Percentiles rank a stretch among this genome's conserved stretches.
These are phyloP conservation scores for Paecilomyces formosus DNA, from an alignment of 2,329 filamentous ascomycete species.

Conservation along the genomic window DNA sequence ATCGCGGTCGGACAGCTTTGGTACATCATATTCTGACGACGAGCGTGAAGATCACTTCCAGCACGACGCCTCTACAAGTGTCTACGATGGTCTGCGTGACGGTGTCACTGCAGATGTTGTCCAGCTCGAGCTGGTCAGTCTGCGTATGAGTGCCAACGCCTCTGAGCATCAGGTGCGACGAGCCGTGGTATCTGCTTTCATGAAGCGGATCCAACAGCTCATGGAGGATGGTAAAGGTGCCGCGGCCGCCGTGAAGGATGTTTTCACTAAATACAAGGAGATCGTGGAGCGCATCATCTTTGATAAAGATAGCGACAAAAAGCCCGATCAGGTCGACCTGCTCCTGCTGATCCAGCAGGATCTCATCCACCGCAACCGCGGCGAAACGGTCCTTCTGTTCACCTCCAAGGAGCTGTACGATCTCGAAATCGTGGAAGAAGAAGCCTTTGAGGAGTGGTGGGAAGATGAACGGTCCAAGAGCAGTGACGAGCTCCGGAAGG, in stretches of 20 bases:
- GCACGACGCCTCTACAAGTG: constrained; percentile 73
- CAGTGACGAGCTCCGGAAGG: constrained; percentile 59
- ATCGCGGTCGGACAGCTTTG: constrained; percentile 62
- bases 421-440: constrained; percentile 78
- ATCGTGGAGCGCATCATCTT: constrained; percentile 54
- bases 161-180: constrained; percentile 82
- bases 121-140: constrained; percentile 84
- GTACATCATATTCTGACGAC: constrained; percentile 63
- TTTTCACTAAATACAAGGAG: constrained; percentile 58
- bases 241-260: constrained; percentile 55
- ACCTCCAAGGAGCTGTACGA: constrained; percentile 79
- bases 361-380: constrained; percentile 57
- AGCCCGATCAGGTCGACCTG: constrained; percentile 75
- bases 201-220: constrained; percentile 70
- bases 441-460: constrained; percentile 88
- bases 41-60: constrained; percentile 63
- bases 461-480: constrained; percentile 61
- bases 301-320: constrained; percentile 44
- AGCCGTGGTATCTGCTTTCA: constrained; percentile 78
- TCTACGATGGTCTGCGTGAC: constrained; percentile 76
- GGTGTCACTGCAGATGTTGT: constrained; percentile 72
- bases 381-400: constrained; percentile 63
- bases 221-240: constrained; percentile 51
- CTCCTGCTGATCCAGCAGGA: constrained; percentile 75
- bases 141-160: constrained; percentile 86